phyloP scores from a whole-genome alignment of 148 eudicot genomes.

The Amaranthus hypochondriacus region DNA sequence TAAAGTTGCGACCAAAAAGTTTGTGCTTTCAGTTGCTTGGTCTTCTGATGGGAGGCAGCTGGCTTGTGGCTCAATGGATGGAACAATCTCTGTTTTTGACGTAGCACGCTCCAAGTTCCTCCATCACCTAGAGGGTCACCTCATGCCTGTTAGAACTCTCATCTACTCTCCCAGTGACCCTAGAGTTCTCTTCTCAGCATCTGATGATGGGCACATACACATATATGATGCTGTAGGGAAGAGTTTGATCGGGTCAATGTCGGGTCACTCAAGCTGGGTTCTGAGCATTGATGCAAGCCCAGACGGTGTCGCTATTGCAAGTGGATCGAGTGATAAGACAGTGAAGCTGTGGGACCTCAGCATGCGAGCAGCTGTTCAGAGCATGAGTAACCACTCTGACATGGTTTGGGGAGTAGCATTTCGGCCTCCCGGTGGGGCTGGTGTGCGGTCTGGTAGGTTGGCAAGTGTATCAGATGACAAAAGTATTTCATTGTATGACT shows the following conservation, averaged over 20 bases:
- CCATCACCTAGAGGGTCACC: conserved; percentile 88
- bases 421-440: conserved; percentile 56
- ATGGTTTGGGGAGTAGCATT: conserved; percentile 96
- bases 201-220: conserved; percentile 80
- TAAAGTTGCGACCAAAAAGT: conserved; percentile 66
- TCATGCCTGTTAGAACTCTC: conserved; percentile 84
- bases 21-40: conserved; percentile 93
- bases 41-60: conserved; percentile 69
- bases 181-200: conserved; percentile 69
- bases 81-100: conserved; percentile 83
- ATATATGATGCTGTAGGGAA: conserved; percentile 86
- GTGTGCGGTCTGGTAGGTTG: conserved; percentile 57
- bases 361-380: conserved; percentile 83
- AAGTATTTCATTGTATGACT: conserved; percentile 72
- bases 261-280: conserved; percentile 92
- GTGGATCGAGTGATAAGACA: conserved; percentile 87
- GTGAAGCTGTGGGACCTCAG: conserved; percentile 89
- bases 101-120: conserved; percentile 67
- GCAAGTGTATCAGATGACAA: conserved; percentile 93
- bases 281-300: conserved; percentile 81
- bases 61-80: conserved; percentile 96
- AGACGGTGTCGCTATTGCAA: conserved; percentile 77
- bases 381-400: conserved; percentile 69
- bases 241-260: conserved; percentile 64
- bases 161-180: conserved; percentile 62